Conservation (phyloP, 371 early-diverging fungal species). For the Apophysomyces variabilis region DNA sequence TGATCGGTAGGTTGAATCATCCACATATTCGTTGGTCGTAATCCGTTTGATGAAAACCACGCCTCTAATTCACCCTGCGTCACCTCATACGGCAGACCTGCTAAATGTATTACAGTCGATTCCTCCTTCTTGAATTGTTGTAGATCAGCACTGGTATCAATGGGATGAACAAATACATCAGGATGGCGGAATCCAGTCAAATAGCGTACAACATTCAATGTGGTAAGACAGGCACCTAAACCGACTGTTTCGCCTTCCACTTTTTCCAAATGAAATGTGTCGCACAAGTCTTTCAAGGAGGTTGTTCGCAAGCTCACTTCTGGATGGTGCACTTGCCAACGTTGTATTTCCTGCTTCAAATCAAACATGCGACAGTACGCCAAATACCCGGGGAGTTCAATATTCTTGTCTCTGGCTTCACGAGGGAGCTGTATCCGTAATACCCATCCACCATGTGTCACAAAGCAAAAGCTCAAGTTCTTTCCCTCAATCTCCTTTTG, state of each 20-base stretch:
- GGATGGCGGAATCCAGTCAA: constrained; percentile 55
- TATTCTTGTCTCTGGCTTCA: constrained; percentile 71
- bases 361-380: constrained; percentile 72
- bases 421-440: constrained; percentile 75
- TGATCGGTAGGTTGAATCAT: constrained; percentile 56
- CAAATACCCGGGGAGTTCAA: constrained; percentile 66
- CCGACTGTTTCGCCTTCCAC: constrained; percentile 62
- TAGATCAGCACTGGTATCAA: constrained; percentile 66
- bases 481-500: constrained; percentile 58
- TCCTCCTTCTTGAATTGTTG: constrained; percentile 70
- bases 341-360: constrained; percentile 72
- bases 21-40: constrained; percentile 60
- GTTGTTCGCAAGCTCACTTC: constrained; percentile 58
- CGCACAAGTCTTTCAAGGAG: constrained; percentile 69
- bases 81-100: constrained; percentile 64
- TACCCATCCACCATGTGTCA: constrained; percentile 79
- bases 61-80: constrained; percentile 70
- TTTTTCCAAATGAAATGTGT: constrained; percentile 53
- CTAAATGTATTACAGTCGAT: constrained; percentile 69
- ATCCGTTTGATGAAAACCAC: constrained; percentile 65
- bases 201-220: constrained; percentile 62
- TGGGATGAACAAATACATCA: constrained; percentile 70
- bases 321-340: constrained; percentile 69
- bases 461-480: constrained; percentile 70
- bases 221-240: constrained; percentile 63